Evolutionary conservation across 306 rosid genomes (phyloP), one percentile per base, ranked within the genome.

Genomic region (Vigna reflexopilosa): DNA sequence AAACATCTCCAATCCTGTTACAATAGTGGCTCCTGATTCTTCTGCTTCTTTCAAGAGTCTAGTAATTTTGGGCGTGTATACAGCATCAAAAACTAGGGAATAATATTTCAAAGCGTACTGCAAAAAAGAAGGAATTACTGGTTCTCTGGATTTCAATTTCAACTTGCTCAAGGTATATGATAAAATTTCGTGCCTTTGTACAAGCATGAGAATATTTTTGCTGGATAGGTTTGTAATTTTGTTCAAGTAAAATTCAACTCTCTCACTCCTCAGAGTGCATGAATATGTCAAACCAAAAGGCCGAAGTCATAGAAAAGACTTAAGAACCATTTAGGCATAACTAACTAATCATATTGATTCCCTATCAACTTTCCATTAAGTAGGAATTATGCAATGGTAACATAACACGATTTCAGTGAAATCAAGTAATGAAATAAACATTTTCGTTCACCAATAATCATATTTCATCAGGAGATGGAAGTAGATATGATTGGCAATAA

Each of bases 11-110:
- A 83, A 36, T 71, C 98, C 98, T 22, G 90, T 75, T 67, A 95
- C 97, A 70, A 81, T 70, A 42, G 76, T 85, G 71, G 93, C 97
- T 67, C 98, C 97, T 44, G 90, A 87, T 75, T 91, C 98, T 72
- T 87, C 89, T n/a, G 98, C 97, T 80, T 94, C 98, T 68, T 75
- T 87, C 86, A 94, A 84, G 68, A 95, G 97, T 87, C 89, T 91
- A 40, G 98, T 95, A 30, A 89, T 83, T 81, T 83, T 89, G 22
- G 98, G 98, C 5, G 93, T 89, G 86, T 95, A 95, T 76, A 95
- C 91, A 3, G 97, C 98, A 75, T 95, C 98, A 10, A 95, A 95
- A 79, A 93, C 97, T 79, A 95, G 79, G 4, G 97, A 86, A 80
- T 95, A 95, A 56, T 22, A 50, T 80, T 75, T 87, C 72, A 95